Conservation (phyloP, 371 early-diverging fungal genomes). For the Funneliformis caledonium region DNA sequence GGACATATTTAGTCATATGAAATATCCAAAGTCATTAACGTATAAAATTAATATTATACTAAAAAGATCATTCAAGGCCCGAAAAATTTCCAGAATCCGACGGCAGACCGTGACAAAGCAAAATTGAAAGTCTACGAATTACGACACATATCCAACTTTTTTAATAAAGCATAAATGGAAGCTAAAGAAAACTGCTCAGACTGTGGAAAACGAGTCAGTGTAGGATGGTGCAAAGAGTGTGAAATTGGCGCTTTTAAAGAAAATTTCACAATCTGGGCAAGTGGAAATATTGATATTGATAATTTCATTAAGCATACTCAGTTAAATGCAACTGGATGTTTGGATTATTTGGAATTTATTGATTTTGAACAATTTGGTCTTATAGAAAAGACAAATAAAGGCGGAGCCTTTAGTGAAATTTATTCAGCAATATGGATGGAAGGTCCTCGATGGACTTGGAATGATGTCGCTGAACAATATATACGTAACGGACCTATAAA, state of each 20-base stretch:
- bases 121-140: no score
- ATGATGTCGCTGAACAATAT: not conserved
- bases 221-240: slow-evolving; percentile 24
- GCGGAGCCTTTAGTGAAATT: not conserved
- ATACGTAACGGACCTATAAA: slow-evolving; percentile 10
- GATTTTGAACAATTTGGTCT: not conserved
- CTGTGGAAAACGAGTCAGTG: not conserved
- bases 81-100: no score
- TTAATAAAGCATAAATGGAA: no score
- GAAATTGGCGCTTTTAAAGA: not conserved
- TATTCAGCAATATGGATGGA: slow-evolving; percentile 10
- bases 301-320: slow-evolving; percentile 2
- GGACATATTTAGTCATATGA: no score
- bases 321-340: not conserved
- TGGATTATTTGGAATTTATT: slow-evolving; percentile 22
- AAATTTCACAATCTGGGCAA: slow-evolving; percentile 7
- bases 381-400: no score
- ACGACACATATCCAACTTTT: no score
- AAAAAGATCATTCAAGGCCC: no score
- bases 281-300: slow-evolving; percentile 11
- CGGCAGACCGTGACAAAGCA: no score
- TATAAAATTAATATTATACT: no score
- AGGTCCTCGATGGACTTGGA: slow-evolving; percentile 16
- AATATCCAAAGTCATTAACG: no score
- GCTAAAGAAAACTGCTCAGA: not conserved